Evolutionary conservation across 2,329 filamentous ascomycete species (phyloP).

Genomic region (Beauveria scarabaeidicola): DNA sequence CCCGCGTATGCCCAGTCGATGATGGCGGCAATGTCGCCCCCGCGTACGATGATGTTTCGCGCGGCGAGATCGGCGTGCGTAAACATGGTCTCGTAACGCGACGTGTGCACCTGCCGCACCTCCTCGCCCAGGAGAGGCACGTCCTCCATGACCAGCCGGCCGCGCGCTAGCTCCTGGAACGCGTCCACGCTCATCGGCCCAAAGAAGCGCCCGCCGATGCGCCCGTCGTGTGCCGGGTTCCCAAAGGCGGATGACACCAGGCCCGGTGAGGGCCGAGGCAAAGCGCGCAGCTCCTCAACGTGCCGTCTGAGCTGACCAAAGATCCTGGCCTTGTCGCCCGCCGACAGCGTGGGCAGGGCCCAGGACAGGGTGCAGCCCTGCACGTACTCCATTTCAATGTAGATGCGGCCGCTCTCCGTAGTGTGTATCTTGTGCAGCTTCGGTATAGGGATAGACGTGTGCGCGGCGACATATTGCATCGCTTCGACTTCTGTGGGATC

Average conservation of each 20-base stretch:
- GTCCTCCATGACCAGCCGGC: constrained; percentile 17
- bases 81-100: constrained; percentile 18
- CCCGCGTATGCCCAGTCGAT: constrained; percentile 27
- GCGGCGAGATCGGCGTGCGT: constrained; percentile 20
- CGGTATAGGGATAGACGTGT: constrained; percentile 22
- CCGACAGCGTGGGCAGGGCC: constrained; percentile 17
- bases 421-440: constrained; percentile 19
- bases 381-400: constrained; percentile 22
- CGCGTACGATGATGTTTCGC: constrained; percentile 21
- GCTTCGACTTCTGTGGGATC: constrained; percentile 22
- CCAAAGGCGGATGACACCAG: constrained; percentile 19
- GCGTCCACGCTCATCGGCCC: constrained; percentile 19
- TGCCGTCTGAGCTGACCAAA: constrained; percentile 19
- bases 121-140: constrained; percentile 18
- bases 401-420: constrained; percentile 12
- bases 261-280: constrained; percentile 17
- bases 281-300: constrained; percentile 17
- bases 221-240: constrained; percentile 19
- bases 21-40: constrained; percentile 20
- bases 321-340: constrained; percentile 15
- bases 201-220: constrained; percentile 19
- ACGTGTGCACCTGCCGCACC: constrained; percentile 17
- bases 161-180: constrained; percentile 20
- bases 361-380: constrained; percentile 15
- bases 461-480: constrained; percentile 21